phyloP scores from a whole-genome alignment of 805 yeast genomes.

The Cyberlindnera veronae region DNA sequence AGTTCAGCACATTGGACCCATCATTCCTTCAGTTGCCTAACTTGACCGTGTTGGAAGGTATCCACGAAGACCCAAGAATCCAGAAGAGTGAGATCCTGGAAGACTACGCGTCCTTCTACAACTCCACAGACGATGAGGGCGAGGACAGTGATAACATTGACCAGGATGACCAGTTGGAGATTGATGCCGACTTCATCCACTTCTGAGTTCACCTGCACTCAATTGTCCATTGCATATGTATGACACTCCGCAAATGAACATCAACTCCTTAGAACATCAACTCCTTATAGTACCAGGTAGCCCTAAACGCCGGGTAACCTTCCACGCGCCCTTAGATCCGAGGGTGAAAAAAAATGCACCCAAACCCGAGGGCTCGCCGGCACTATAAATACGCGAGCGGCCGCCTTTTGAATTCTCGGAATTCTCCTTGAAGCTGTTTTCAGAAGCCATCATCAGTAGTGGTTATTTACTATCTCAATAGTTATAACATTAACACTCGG shows the following conservation, averaged over 20 bases:
- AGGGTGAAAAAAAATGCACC: conserved; percentile 2
- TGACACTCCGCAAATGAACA: neutral
- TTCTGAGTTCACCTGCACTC: too few species aligned
- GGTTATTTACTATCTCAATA: conserved; percentile 67
- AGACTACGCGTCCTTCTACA: conserved; percentile 2
- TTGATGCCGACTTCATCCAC: conserved; percentile 28
- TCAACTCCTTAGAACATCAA: neutral
- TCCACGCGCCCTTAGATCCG: neutral
- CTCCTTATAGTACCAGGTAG: neutral
- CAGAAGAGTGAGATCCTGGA: conserved; percentile 22
- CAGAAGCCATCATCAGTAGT: conserved; percentile 63
- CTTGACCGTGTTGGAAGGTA: conserved; percentile 15
- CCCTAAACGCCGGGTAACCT: conserved; percentile 15
- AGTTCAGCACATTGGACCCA: conserved; percentile 21
- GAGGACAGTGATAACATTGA: conserved; percentile 22
- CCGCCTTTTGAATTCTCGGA: conserved; percentile 21
- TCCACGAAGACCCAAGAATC: conserved; percentile 25
- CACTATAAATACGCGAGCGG: conserved; percentile 29
- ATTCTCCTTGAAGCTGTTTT: conserved; percentile 22
- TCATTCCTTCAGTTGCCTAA: conserved; percentile 23
- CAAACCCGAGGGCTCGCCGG: conserved; percentile 1
- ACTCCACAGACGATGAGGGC: conserved; percentile 25
- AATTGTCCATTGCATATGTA: too few species aligned
- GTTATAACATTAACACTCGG: conserved; percentile 47
- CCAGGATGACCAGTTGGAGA: conserved; percentile 15